Evolutionary conservation across 306 rosid genomes (phyloP), one percentile per base, ranked within the genome.

Genomic region (Sicyos baderoa): DNA sequence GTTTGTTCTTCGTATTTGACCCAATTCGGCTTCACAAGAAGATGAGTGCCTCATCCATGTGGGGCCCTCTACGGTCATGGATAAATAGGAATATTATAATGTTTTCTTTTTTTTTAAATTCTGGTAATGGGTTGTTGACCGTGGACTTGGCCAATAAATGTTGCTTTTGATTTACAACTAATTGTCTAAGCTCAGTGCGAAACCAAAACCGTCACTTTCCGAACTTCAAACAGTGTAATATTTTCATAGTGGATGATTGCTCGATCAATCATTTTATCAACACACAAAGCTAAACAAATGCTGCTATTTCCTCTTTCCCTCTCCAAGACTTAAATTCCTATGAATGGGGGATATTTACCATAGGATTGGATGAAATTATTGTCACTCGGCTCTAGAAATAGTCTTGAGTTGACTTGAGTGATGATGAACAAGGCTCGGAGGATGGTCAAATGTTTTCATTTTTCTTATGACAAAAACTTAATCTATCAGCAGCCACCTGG

Each of bases 1-100:
- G 37, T 17, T 19, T 2, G 53, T 64, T 64, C 70, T 64, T 44
- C 53, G 68, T n/a, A 64, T 64, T 64, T 44, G 70, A 32, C 6
- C 53, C 6, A 64, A 40, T 64, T 37, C n/a, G n/a, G n/a, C 35
- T 27, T 44, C 53, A 44, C 17, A 44, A 21, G 70, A 18, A 62
- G n/a, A 19, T 19, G 54, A 18, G 19, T 64, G 70, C 5, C 35
- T 42, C 21, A 18, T 48, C 70, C 19, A 21, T 19, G 35, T 44
- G 70, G 70, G 53, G 29, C 35, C 70, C 53, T 5, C 54, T 35
- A 18, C 44, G n/a, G 53, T 44, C 52, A 19, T 44, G 0, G 0
- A 42, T 44, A 40, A 64, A 40, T 18, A 63, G 22, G 48, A 23
- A 60, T 60, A 32, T 25, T 60, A 32, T 25, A 25, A 25, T 25